Evolutionary conservation across 129 eudicot species (phyloP).

Genomic region (Pulicaria dysenterica): DNA sequence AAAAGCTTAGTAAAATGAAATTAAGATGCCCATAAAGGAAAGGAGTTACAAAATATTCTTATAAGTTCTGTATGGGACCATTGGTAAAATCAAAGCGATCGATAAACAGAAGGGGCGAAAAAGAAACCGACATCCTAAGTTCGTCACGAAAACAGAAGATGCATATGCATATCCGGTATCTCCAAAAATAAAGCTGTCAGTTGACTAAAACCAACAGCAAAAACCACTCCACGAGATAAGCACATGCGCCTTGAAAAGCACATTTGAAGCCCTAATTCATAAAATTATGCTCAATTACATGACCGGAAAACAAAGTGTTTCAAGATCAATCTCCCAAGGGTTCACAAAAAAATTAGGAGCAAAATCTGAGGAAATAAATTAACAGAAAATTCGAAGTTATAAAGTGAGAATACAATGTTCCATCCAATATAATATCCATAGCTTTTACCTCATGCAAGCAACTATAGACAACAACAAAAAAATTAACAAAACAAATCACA

Average conservation of each 20-base stretch:
- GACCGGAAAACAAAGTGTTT: neutral
- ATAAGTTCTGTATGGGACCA: constrained; percentile 24
- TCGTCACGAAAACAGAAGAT: constrained; percentile 6
- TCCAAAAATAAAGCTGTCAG: constrained; percentile 23
- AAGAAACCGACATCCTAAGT: neutral
- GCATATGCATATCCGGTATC: constrained; percentile 15
- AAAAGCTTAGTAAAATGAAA: constrained; percentile 25
- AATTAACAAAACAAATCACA: neutral
- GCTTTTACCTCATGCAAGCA: constrained; percentile 23
- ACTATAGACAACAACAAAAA: neutral
- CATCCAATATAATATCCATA: constrained; percentile 14
- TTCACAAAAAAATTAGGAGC: neutral
- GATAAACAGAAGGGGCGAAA: neutral
- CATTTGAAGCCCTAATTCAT: constrained; percentile 21
- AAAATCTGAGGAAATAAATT: neutral
- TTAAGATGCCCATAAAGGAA: neutral
- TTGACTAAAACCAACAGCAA: constrained; percentile 33
- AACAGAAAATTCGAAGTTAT: neutral
- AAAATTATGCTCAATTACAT: neutral
- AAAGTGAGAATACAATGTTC: constrained; percentile 1
- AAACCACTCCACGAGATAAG: constrained; percentile 26
- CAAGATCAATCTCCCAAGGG: constrained; percentile 2
- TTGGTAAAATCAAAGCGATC: constrained; percentile 11
- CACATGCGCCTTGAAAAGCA: constrained; percentile 22
- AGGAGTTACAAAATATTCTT: neutral